Evolutionary conservation across 345 rosid species (phyloP), one percentile per base, ranked within the genome.

Genomic region (Camelina laxa): DNA sequence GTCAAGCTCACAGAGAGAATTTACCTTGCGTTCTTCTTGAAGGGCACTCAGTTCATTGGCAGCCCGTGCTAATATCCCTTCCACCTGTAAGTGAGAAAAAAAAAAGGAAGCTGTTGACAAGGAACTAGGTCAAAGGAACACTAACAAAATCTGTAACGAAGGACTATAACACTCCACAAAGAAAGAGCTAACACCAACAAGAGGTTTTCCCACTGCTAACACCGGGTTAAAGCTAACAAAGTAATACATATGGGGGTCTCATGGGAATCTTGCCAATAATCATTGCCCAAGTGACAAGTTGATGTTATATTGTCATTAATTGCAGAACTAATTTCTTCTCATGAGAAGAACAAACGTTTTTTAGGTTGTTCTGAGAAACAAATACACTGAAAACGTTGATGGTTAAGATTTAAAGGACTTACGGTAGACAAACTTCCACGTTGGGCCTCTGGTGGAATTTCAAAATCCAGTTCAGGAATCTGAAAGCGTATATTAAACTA

Each of bases 391-490:
- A 17, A 59, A 17, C n/a, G 45, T 45, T n/a, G 19, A 74, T 19
- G 42, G 16, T 12, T 41, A 65, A 64, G 75, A 61, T 42, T 60
- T 38, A 7, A 20, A 80, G 48, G 57, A 80, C 14, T 70, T 89
- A 93, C 97, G 2, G 97, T 91, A 47, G 98, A 94, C 73, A 94
- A 79, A 80, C 89, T 89, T 74, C 98, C 98, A 33, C 85, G 87
- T 72, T 91, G 98, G 77, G 97, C 90, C 91, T 91, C 98, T 20
- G 95, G 85, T 49, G 98, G 98, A 80, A 94, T 91, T 84, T 94
- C 98, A 75, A 94, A 94, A 75, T 90, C 91, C 79, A 94, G 78
- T 72, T 94, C 91, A 65, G 96, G 96, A 80, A 94, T 89, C 98
- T 94, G 82, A 72, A 79, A 3, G 35, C 53, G 74, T 2, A 48